Evolutionary conservation across 305 asterid genomes (phyloP), one percentile per base, ranked within the genome.

Genomic region (Fraxinus baroniana): DNA sequence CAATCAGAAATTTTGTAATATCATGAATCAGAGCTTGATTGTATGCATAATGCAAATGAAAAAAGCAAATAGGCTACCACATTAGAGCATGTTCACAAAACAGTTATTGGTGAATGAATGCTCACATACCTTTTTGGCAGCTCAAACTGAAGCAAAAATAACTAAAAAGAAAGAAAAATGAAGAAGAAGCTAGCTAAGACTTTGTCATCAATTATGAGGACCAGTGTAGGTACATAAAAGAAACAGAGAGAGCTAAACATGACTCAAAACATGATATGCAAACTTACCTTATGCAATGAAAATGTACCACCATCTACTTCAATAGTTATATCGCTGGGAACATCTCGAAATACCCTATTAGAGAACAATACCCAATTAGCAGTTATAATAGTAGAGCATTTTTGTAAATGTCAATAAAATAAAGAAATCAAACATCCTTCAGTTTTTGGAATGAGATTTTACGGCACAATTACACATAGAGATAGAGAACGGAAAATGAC

Each of bases 271-370:
- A 62, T 4, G 52, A n/a, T 46, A 81, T 78, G 77, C 49, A 80
- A 78, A 78, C 15, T 91, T 84, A 90, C 99, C 97, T 92, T 95
- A 77, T 95, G 99, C 89, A 95, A 87, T 26, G 91, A 88, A 89
- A 95, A 95, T 32, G 91, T 76, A 64, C 85, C 86, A 1, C 92
- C 97, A 46, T 91, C 91, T 55, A 93, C 98, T 84, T 91, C 93
- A 44, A 93, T 90, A 24, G 89, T 88, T 83, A 91, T 88, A 85
- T 95, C 97, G 79, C 97, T 91, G 22, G 95, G 97, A 84, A 94
- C 97, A 82, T 95, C 99, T 84, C 89, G 93, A 87, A 92, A 94
- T 74, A 91, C 97, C 98, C 99, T 94, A 85, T 66, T 74, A 81
- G 76, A 75, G 64, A 80, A 36, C 62, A 46, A 78, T 3, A 46